These are phyloP conservation scores for Neurospora hispaniola DNA, from an alignment of 495 filamentous ascomycete species.

Conservation along the genomic window DNA sequence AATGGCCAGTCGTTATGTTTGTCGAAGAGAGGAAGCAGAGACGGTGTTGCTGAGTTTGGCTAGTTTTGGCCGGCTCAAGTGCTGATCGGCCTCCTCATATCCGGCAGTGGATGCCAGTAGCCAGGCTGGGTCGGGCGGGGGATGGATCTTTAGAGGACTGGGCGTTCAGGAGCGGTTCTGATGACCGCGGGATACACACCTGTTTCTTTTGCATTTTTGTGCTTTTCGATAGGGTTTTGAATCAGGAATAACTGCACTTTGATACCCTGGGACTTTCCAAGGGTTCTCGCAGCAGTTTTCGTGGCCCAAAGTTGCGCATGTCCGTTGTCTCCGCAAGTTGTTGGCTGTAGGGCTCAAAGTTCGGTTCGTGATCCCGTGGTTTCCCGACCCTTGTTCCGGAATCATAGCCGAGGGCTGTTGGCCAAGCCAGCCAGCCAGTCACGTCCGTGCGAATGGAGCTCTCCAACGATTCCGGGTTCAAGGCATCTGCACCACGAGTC, in stretches of 20 bases:
- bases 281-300: neutral
- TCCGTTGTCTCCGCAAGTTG: neutral
- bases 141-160: neutral
- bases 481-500: neutral
- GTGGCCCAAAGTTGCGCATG: neutral
- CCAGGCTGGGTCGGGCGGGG: neutral
- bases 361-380: slow-evolving; percentile 1
- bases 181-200: neutral
- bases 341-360: neutral
- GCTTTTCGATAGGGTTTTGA: neutral
- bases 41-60: neutral
- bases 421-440: neutral
- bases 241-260: neutral
- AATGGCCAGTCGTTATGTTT: neutral
- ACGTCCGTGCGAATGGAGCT: neutral
- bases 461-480: neutral
- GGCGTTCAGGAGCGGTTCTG: neutral
- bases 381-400: slow-evolving; percentile 3
- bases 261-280: neutral
- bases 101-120: neutral
- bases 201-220: neutral
- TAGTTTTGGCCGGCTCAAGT: neutral
- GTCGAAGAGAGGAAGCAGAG: neutral
- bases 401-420: neutral
- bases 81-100: neutral